Evolutionary conservation across 169 alveolate species (phyloP).

Genomic region (Cryptosporidium andersoni): DNA sequence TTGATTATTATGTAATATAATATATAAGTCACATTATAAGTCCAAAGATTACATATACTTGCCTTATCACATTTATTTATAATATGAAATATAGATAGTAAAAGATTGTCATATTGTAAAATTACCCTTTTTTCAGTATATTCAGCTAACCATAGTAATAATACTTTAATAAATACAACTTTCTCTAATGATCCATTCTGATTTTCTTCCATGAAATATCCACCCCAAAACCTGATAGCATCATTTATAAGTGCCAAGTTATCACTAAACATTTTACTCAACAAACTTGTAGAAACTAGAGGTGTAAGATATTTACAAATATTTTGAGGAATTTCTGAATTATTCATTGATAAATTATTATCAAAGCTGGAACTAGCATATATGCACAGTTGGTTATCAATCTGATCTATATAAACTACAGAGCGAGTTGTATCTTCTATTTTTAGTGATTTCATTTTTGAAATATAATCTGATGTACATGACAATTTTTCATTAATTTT

Average conservation of each 20-base stretch:
- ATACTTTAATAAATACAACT: constrained; percentile 22
- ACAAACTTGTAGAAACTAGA: constrained; percentile 6
- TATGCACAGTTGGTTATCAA: not conserved
- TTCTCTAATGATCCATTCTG: not conserved
- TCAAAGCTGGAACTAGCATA: constrained; percentile 11
- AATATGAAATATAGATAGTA: constrained; percentile 3
- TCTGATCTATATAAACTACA: too few species aligned
- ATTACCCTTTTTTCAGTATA: not conserved
- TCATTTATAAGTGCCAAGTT: not conserved
- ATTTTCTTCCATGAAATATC: not conserved
- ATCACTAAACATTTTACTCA: constrained; percentile 16
- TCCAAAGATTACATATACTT: not conserved
- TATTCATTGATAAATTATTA: not conserved
- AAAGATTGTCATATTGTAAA: constrained; percentile 18
- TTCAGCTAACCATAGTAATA: constrained; percentile 27
- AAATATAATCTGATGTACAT: not conserved
- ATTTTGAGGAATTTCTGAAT: constrained; percentile 2
- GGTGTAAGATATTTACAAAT: constrained; percentile 28
- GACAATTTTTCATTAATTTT: constrained; percentile 38
- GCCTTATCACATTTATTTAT: not conserved
- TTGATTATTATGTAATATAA: not conserved
- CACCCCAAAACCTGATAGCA: constrained; percentile 51
- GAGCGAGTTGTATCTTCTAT: too few species aligned
- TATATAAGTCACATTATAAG: constrained; percentile 2
- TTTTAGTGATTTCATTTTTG: not conserved